phyloP scores from a whole-genome alignment of 768 basidiomycete genomes.

The Paxillus rubicundulus region DNA sequence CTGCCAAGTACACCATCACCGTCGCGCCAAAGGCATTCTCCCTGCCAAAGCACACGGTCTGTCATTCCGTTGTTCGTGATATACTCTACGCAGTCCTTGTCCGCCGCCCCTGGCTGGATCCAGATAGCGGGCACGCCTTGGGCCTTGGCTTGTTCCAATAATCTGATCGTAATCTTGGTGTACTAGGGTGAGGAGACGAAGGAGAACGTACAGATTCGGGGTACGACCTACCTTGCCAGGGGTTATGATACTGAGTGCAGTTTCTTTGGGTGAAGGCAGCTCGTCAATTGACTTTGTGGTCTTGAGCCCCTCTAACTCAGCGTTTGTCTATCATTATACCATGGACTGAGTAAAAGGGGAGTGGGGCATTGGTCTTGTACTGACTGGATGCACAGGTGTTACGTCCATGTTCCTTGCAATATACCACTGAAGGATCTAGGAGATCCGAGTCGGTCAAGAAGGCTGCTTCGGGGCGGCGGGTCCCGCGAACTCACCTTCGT shows the following conservation, averaged over 20 bases:
- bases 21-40: conserved; percentile 77
- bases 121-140: conserved; percentile 75
- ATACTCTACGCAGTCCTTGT: conserved; percentile 58
- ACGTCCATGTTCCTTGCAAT: conserved; percentile 54
- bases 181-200: background rate
- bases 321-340: conserved; percentile 56
- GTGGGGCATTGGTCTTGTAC: conserved; percentile 12
- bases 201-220: background rate
- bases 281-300: conserved; percentile 55
- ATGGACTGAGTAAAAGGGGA: background rate
- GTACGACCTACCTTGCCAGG: conserved; percentile 54
- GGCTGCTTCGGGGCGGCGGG: background rate
- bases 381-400: conserved; percentile 73
- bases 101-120: conserved; percentile 88
- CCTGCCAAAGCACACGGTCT: conserved; percentile 74
- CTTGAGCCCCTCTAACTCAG: conserved; percentile 62
- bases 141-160: conserved; percentile 67
- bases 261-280: conserved; percentile 58
- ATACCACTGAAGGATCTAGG: conserved; percentile 81
- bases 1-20: conserved; percentile 55
- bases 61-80: conserved; percentile 63
- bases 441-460: background rate
- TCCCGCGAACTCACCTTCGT: conserved; percentile 51
- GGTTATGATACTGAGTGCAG: conserved; percentile 77
- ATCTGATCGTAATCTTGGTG: conserved; percentile 63